A percentile compares a stretch with the other conserved stretches of the same genome.
phyloP scores from a whole-genome alignment of 108 stramenopile genomes.

The Nannochloropsis oceanica region DNA sequence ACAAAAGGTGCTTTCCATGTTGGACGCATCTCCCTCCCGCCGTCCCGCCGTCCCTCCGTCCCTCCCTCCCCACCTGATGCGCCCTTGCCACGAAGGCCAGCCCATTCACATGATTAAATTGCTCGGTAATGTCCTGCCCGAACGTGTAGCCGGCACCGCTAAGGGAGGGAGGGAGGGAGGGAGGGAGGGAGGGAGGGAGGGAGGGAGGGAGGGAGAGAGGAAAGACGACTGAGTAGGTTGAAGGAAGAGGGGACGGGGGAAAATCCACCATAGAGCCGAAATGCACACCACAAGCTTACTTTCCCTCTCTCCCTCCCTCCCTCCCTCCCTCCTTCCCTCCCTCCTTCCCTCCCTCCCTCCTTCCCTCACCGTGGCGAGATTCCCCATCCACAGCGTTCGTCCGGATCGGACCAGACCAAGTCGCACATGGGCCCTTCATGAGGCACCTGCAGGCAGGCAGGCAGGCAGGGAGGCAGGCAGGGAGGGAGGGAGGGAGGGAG shows the following conservation, averaged over 20 bases:
- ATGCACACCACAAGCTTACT: neutral
- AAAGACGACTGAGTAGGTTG: too few species aligned
- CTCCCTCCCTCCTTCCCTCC: neutral
- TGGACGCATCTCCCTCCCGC: neutral
- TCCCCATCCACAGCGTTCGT: slow-evolving; percentile 82
- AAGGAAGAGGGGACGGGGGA: too few species aligned
- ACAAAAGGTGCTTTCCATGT: neutral
- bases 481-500: neutral
- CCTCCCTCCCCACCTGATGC: slow-evolving; percentile 92
- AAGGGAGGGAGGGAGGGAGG: neutral
- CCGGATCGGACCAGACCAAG: slow-evolving; percentile 96
- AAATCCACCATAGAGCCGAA: too few species aligned
- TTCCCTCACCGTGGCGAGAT: slow-evolving; percentile 50
- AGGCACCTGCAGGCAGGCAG: slow-evolving; percentile 45
- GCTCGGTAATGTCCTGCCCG: slow-evolving; percentile 80
- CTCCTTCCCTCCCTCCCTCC: too few species aligned
- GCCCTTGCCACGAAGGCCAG: slow-evolving; percentile 75
- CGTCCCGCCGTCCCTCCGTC: neutral
- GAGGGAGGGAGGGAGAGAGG: too few species aligned
- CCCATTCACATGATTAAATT: slow-evolving; percentile 77
- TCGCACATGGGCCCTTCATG: slow-evolving; percentile 99
- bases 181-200: neutral
- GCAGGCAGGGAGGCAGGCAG: neutral
- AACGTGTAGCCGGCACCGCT: slow-evolving; percentile 79
- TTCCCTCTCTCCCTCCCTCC: neutral